Conservation (phyloP, 2,329 filamentous ascomycete species). For the Magnaporthiopsis rhizophila region DNA sequence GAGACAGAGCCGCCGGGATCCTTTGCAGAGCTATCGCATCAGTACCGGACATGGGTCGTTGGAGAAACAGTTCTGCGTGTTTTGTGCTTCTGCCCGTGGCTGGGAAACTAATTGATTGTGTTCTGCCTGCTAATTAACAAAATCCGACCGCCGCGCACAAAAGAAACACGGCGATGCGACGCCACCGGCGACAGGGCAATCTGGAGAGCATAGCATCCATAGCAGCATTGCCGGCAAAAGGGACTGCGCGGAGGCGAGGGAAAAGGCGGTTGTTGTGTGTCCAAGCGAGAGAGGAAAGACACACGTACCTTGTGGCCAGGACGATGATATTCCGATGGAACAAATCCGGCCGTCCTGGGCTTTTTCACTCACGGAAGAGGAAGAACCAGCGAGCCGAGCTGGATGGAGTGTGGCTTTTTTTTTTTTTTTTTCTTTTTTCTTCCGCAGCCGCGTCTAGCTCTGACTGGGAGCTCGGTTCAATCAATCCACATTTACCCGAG, state of each 20-base stretch:
- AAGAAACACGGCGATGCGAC: not conserved
- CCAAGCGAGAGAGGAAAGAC: constrained; percentile 5
- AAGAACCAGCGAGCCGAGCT: constrained; percentile 32
- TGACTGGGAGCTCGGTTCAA: not conserved
- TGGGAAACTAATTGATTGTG: not conserved
- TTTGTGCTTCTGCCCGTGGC: not conserved
- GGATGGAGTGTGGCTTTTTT: constrained; percentile 2
- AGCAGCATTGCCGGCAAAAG: not conserved
- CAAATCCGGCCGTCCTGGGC: constrained; percentile 20
- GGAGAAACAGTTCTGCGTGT: not conserved
- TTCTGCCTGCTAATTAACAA: not conserved
- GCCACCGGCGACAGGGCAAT: not conserved
- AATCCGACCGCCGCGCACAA: not conserved
- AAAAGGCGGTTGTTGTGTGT: not conserved
- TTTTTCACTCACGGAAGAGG: constrained; percentile 29
- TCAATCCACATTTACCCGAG: not conserved
- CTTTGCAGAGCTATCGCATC: not conserved
- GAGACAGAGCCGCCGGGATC: not conserved
- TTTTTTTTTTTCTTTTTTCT: not conserved
- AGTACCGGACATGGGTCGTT: not conserved
- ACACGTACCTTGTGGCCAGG: constrained; percentile 16
- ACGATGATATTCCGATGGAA: constrained; percentile 17
- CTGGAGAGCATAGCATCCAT: not conserved
- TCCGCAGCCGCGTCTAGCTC: not conserved
- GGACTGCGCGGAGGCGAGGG: not conserved